Base-by-base conservation (phyloP, 1,284 basidiomycete genomes). In the Austroboletus novae-zelandiae region DNA sequence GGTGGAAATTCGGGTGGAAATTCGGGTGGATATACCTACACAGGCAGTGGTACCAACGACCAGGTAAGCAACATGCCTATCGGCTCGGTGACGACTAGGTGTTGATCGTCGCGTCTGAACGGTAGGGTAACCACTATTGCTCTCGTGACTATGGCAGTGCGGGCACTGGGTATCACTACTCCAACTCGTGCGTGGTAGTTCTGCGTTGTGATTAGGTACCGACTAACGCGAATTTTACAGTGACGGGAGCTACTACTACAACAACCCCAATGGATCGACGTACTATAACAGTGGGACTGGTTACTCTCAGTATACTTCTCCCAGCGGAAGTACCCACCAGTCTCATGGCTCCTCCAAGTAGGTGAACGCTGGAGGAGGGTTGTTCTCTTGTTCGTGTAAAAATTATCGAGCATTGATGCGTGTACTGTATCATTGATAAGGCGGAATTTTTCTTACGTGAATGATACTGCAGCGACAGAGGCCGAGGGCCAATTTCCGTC, bases 191-290 rank as follows among this genome's bases (percentile, higher is more conserved):
- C 4, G 70, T 66, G 23, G 11, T 27, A 8, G 37, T 23, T 9
- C 27, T 49, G 6, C 15, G 17, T 37, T 39, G 20, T 4, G 11
- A 35, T 37, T 13, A 15, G 15, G 15, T 34, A 9, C 3, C 14
- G 23, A 3, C 4, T 52, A 23, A 53, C 32, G 5, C 3, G 30
- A 15, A 34, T 36, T 44, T 23, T 20, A 41, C 56, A 81, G 79
- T 25, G 56, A 84, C 51, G 79, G 77, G 4, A 76, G 75, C 52
- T 84, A 83, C 67, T 83, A 83, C 57, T 84, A 84, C 66, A 58
- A 56, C 50, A 84, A 84, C 69, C 71, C 80, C 32, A 71, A 84
- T 48, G 79, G 79, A 0, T 83, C 80, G 1, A 83, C 71, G 4
- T 84, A 85, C 58, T 76, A 83, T 59, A 76, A 83, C 62, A 71